Evolutionary conservation across 768 basidiomycete species (phyloP).

Genomic region (Russula olivacea): DNA sequence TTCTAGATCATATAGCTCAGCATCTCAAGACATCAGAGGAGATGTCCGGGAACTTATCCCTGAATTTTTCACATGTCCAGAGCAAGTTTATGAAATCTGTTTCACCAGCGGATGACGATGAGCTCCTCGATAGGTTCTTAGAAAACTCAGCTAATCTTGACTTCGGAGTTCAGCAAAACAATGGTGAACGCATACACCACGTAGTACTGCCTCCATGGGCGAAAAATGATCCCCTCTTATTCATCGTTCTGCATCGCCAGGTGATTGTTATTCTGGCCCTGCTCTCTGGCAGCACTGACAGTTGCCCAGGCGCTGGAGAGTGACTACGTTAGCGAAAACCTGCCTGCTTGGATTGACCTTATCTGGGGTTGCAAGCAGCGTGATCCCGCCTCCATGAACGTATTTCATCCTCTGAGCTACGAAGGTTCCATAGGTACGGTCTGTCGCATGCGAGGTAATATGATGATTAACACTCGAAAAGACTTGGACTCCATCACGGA

Average conservation of each 20-base stretch:
- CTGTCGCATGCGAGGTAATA: neutral
- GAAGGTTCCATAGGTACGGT: constrained; percentile 75
- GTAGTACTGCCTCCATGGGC: constrained; percentile 93
- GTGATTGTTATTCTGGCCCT: neutral
- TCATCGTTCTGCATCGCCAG: constrained; percentile 69
- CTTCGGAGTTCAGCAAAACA: constrained; percentile 67
- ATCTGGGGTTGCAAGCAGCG: constrained; percentile 88
- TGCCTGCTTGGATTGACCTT: constrained; percentile 89
- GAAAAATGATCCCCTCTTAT: constrained; percentile 72
- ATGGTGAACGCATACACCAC: constrained; percentile 75
- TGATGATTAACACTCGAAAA: constrained; percentile 27
- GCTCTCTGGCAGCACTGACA: neutral
- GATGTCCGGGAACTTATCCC: constrained; percentile 93
- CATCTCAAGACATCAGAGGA: constrained; percentile 78
- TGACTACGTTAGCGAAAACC: constrained; percentile 72
- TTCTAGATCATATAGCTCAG: constrained; percentile 75
- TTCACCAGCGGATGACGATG: neutral
- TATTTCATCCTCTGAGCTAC: constrained; percentile 90
- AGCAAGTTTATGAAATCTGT: constrained; percentile 40
- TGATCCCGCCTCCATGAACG: constrained; percentile 70
- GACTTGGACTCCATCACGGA: constrained; percentile 85
- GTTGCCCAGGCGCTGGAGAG: constrained; percentile 73
- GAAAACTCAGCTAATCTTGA: constrained; percentile 75
- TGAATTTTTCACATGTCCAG: constrained; percentile 80
- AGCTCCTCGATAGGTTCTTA: constrained; percentile 53